Evolutionary conservation across 106 monocot species (phyloP), one percentile per base, ranked within the genome.

Genomic region (Dendrobium catenatum): DNA sequence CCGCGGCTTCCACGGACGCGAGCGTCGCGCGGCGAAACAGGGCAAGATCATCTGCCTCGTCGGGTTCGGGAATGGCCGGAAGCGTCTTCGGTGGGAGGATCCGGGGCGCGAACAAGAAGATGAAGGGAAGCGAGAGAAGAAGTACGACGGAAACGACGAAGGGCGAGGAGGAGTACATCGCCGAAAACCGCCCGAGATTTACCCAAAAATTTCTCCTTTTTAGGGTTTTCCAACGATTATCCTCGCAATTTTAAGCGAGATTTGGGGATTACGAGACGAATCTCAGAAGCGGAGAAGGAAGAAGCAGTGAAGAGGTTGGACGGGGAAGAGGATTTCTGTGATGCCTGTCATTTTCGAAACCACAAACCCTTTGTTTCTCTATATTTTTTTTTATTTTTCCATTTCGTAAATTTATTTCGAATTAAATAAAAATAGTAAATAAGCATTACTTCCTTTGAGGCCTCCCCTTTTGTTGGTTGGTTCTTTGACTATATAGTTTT

Each of bases 21-120:
- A 93, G 89, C 58, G 87, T 88, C 55, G 95, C 89, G 37, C 93
- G 95, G 77, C 91, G 93, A 91, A 93, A 89, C 75, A 91, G 89
- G 9, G 90, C 89, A 78, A 93, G 95, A 61, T 93, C 89, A 77
- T 87, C 86, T 66, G 81, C 76, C 85, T 94, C 94, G 86, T 91
- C 89, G 86, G 85, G 72, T 29, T 82, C 78, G 8, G 94, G 91
- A 31, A 94, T 91, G 55, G 83, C n/a, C 2, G 91, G 94, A 8
- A 89, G 88, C 46, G 91, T 91, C 78, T 86, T 88, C 48, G 89
- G 89, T 16, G 88, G 86, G 24, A 94, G 86, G 55, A 94, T 81
- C 17, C 79, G 86, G 0, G 89, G 91, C 7, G 75, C 89, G 78
- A 91, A 73, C 31, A 89, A 37, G 94, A 89, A 86, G 79, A 91